Evolutionary conservation across 1,284 basidiomycete species (phyloP), one percentile per base, ranked within the genome.

Genomic region (Leucoagaricus sp.): DNA sequence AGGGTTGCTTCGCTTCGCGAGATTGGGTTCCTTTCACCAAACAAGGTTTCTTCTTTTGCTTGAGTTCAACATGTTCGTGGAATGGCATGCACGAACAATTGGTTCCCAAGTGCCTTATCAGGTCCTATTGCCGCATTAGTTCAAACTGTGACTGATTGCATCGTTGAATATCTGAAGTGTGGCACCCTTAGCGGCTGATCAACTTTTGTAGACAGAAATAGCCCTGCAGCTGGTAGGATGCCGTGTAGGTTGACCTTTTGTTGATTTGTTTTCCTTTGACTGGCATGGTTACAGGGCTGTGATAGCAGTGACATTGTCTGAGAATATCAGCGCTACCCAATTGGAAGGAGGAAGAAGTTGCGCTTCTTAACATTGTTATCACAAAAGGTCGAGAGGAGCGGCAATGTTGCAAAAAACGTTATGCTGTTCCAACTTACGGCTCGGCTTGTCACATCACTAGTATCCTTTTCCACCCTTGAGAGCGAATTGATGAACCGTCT

Each of bases 61-160:
- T 46, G 23, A 34, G 29, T 19, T 33, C 28, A 17, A n/a, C 33
- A 12, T 28, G 10, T 38, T 47, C 17, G n/a, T 36, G 25, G 42
- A 47, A 36, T 38, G 12, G 7, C 17, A 33, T 3, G 15, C 15
- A 47, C 51, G 31, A 17, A 13, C 19, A 33, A 53, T 53, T 44
- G 53, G 44, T 26, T 49, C 53, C 44, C 19, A 23, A 17, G 53
- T 55, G 23, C 53, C 46, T 49, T 49, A 55, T 49, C 38, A 25
- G 53, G 47, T 49, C 21, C 38, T 49, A 55, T 49, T 49, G 17
- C 53, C 53, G 29, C 47, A 41, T 55, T 42, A 21, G 38, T 49
- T 12, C 44, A 38, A 40, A 17, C 28, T 34, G 15, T 48, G 44
- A 54, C 44, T 38, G 36, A 34, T n/a, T n/a, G 15, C 17, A 7